phyloP scores from a whole-genome alignment of 352 stramenopile species.

The Globisporangium rhizosaccharum region DNA sequence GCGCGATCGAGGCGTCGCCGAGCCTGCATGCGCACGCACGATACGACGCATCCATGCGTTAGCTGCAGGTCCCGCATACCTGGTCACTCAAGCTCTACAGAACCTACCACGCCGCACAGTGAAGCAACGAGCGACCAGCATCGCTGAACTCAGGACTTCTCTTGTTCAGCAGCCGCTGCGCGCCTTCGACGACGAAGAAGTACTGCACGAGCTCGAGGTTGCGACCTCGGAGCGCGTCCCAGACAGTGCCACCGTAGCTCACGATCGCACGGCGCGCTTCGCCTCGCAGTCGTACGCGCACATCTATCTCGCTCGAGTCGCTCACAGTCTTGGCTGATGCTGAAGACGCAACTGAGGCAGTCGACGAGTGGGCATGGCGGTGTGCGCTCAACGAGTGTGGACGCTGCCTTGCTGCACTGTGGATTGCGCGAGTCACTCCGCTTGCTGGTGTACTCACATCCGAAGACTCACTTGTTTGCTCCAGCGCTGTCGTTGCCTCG shows the following conservation, averaged over 20 bases:
- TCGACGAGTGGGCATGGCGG: no score
- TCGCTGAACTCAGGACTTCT: slow-evolving; percentile 39
- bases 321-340: background rate
- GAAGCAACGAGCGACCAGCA: slow-evolving; percentile 54
- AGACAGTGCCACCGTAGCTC: slow-evolving; percentile 43
- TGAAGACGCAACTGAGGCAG: background rate
- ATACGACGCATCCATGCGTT: background rate
- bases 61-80: background rate
- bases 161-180: slow-evolving; percentile 29
- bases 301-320: slow-evolving; percentile 6
- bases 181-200: slow-evolving; percentile 62
- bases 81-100: background rate
- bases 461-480: background rate
- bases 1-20: slow-evolving; percentile 22
- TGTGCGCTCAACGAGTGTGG: background rate
- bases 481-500: background rate
- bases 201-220: slow-evolving; percentile 47
- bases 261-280: slow-evolving; percentile 54
- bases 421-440: background rate
- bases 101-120: slow-evolving; percentile 55
- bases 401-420: background rate
- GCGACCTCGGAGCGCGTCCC: slow-evolving; percentile 40
- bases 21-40: slow-evolving; percentile 13
- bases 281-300: slow-evolving; percentile 36
- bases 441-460: background rate